Evolutionary conservation across 495 filamentous ascomycete genomes (phyloP).

Genomic region (Lentithecium fluviatile): DNA sequence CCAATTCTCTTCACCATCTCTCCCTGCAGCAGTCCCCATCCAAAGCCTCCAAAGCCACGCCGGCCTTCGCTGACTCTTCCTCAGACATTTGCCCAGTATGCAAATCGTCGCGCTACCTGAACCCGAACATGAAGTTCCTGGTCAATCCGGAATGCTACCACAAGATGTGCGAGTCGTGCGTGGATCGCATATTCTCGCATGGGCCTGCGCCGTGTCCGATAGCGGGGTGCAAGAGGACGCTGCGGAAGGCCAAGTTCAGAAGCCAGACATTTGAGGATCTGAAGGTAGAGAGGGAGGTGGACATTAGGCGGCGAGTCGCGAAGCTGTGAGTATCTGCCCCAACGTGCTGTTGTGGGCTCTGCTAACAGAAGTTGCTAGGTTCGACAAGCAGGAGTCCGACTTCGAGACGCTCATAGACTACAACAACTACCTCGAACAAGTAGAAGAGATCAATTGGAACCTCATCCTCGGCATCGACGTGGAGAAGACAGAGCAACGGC

Average conservation of each 20-base stretch:
- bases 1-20: conserved; percentile 9
- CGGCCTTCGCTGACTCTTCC: conserved; percentile 17
- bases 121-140: conserved; percentile 86
- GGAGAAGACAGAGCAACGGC: conserved; percentile 64
- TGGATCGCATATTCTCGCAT: conserved; percentile 87
- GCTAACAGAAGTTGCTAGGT: conserved; percentile 36
- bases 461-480: conserved; percentile 71
- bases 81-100: conserved; percentile 92
- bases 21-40: conserved; percentile 11
- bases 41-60: conserved; percentile 6
- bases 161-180: conserved; percentile 94
- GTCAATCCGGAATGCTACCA: conserved; percentile 99
- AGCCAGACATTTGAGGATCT: conserved; percentile 89
- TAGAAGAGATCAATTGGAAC: conserved; percentile 87
- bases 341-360: background rate
- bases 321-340: conserved; percentile 55
- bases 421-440: conserved; percentile 92
- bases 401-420: conserved; percentile 77
- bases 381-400: conserved; percentile 87
- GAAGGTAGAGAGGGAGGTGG: conserved; percentile 87
- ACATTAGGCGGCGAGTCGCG: conserved; percentile 79
- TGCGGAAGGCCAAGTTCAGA: conserved; percentile 81
- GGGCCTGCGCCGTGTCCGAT: conserved; percentile 90
- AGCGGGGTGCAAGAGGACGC: conserved; percentile 76
- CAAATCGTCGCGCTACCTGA: conserved; percentile 93